Conservation (phyloP, 148 eudicot species). For the Spergularia bocconei region DNA sequence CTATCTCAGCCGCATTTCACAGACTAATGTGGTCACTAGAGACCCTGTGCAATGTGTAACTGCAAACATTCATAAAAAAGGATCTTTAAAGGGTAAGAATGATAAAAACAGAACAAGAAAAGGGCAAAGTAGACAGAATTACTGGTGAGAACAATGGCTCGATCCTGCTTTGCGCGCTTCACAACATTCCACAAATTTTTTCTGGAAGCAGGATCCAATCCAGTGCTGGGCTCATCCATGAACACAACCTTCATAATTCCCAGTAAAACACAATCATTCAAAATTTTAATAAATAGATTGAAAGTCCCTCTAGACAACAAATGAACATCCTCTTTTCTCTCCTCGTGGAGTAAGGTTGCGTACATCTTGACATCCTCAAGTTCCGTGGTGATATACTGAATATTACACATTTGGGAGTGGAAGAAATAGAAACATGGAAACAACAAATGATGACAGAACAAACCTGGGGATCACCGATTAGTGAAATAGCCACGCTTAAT, state of each 20-base stretch:
- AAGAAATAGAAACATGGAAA: background rate
- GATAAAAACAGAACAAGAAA: background rate
- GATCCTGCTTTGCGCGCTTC: constrained; percentile 61
- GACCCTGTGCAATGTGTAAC: too few species aligned
- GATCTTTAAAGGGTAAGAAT: background rate
- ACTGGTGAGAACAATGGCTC: constrained; percentile 79
- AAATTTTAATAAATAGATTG: background rate
- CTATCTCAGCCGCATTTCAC: too few species aligned
- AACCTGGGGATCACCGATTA: constrained; percentile 79
- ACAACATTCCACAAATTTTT: constrained; percentile 68
- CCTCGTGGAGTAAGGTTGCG: background rate
- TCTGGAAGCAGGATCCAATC: constrained; percentile 81
- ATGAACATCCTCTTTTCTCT: background rate
- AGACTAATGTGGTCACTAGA: too few species aligned
- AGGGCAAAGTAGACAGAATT: constrained; percentile 4
- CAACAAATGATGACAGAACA: background rate
- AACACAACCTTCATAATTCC: constrained; percentile 52
- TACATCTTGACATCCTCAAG: constrained; percentile 1
- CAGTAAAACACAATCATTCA: background rate
- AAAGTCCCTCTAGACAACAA: background rate
- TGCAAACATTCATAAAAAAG: background rate
- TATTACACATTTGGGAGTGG: background rate
- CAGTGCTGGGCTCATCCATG: constrained; percentile 88
- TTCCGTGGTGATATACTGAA: background rate
- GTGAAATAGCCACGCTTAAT: constrained; percentile 78